A percentile compares a stretch with the other conserved stretches of the same genome.
These are phyloP conservation scores for Corymbia calophylla DNA, from an alignment of 441 rosid genomes.

Conservation along the genomic window DNA sequence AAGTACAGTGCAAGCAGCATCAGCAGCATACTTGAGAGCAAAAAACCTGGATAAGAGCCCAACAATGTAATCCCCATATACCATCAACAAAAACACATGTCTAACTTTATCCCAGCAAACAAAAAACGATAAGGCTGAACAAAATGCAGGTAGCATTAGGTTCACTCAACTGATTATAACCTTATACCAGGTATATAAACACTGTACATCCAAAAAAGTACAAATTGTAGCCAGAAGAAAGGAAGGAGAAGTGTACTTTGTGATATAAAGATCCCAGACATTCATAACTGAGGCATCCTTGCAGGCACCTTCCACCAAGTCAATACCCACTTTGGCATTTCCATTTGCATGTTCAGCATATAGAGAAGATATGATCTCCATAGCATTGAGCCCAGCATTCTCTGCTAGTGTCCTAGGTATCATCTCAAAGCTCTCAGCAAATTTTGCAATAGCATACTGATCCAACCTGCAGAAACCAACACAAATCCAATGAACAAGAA, in stretches of 20 bases:
- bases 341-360: conserved; percentile 96
- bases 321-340: conserved; percentile 79
- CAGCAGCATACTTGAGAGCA: conserved; percentile 94
- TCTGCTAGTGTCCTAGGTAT: conserved; percentile 93
- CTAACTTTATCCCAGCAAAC: neutral
- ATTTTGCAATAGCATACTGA: conserved; percentile 94
- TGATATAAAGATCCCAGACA: conserved; percentile 90
- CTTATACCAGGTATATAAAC: neutral
- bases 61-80: neutral
- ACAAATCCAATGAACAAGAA: neutral
- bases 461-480: conserved; percentile 61
- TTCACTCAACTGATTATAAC: neutral
- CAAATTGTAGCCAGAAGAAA: neutral
- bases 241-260: conserved; percentile 49
- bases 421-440: conserved; percentile 99
- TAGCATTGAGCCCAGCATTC: conserved; percentile 95
- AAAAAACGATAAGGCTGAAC: neutral
- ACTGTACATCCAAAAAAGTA: neutral
- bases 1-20: conserved; percentile 97
- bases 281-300: conserved; percentile 62
- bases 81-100: neutral
- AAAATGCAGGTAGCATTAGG: neutral
- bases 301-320: conserved; percentile 78
- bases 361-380: conserved; percentile 92
- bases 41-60: conserved; percentile 39